Conservation (phyloP, 345 rosid species). For the Populus davidiana region DNA sequence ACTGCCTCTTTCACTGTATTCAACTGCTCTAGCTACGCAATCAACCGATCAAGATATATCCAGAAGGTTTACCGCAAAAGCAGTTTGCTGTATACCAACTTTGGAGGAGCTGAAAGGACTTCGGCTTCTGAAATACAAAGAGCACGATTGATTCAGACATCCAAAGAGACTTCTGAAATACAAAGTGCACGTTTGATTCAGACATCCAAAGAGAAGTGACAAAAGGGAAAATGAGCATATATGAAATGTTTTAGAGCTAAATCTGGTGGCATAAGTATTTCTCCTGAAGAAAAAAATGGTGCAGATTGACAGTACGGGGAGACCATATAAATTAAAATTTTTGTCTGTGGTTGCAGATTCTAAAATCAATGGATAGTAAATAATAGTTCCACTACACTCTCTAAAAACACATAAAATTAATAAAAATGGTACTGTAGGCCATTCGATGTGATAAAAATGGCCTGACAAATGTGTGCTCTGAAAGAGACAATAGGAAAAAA, state of each 20-base stretch:
- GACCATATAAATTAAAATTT: too few species aligned
- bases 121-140: slow-evolving; percentile 70
- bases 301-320: too few species aligned
- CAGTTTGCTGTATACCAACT: slow-evolving; percentile 91
- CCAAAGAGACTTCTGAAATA: slow-evolving; percentile 53
- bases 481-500: background rate
- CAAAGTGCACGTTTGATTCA: slow-evolving; percentile 4
- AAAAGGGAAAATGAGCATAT: background rate
- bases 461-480: background rate
- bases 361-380: too few species aligned
- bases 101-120: slow-evolving; percentile 97
- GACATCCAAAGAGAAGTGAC: background rate
- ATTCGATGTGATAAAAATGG: background rate
- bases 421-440: too few species aligned
- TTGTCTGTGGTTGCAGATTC: too few species aligned
- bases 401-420: too few species aligned
- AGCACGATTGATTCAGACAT: slow-evolving; percentile 4
- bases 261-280: background rate
- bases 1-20: background rate
- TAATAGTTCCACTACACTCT: too few species aligned
- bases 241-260: background rate
- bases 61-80: slow-evolving; percentile 60
- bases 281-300: too few species aligned
- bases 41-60: background rate
- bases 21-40: background rate